These are phyloP conservation scores for Populus davidiana DNA, from an alignment of 345 rosid genomes.

Conservation along the genomic window DNA sequence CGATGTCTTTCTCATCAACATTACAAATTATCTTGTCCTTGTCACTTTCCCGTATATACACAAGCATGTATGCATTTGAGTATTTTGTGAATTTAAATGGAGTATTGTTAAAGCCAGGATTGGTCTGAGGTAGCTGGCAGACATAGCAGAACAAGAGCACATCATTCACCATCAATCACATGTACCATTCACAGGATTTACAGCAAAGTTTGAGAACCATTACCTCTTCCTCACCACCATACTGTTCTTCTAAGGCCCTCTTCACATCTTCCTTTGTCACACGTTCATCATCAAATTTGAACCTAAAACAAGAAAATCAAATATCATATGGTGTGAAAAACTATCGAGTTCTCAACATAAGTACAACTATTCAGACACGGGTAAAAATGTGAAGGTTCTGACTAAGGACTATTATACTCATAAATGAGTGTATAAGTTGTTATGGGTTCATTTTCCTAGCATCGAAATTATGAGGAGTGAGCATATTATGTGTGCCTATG, in stretches of 20 bases:
- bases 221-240: constrained; percentile 99
- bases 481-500: not conserved
- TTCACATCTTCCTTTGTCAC: constrained; percentile 92
- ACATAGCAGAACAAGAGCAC: constrained; percentile 6
- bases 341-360: not conserved
- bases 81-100: constrained; percentile 88
- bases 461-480: not conserved
- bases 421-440: not conserved
- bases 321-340: not conserved
- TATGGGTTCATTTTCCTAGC: not conserved
- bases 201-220: not conserved
- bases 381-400: not conserved
- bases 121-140: constrained; percentile 77
- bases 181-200: not conserved
- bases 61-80: constrained; percentile 99
- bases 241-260: constrained; percentile 95
- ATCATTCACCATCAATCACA: constrained; percentile 7
- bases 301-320: constrained; percentile 46
- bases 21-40: constrained; percentile 93
- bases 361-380: not conserved
- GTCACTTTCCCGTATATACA: constrained; percentile 93
- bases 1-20: constrained; percentile 96
- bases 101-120: constrained; percentile 90
- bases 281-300: constrained; percentile 94
- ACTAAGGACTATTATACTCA: not conserved